Evolutionary conservation across 805 yeast genomes (phyloP).

Genomic region (Metschnikowia noctiluminum): DNA sequence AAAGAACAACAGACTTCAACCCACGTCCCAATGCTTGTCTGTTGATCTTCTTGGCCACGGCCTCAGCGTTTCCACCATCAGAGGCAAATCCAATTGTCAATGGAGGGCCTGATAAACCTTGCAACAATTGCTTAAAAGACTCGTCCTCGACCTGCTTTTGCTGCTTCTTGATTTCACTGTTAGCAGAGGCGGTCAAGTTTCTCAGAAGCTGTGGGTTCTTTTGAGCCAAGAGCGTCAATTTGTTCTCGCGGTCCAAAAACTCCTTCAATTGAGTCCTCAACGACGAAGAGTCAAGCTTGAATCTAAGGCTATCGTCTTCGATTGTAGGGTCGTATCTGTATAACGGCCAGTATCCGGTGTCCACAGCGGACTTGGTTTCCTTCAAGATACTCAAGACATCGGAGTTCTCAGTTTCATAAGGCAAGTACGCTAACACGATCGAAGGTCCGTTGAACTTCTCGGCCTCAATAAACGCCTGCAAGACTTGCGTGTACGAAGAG

Average conservation of each 20-base stretch:
- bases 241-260: conserved; percentile 88
- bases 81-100: conserved; percentile 82
- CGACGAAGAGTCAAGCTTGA: conserved; percentile 81
- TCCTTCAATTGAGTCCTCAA: conserved; percentile 71
- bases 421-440: conserved; percentile 84
- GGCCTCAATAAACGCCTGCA: conserved; percentile 90
- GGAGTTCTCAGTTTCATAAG: conserved; percentile 62
- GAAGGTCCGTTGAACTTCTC: conserved; percentile 87
- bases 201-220: conserved; percentile 75
- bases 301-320: conserved; percentile 50
- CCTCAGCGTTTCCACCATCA: conserved; percentile 87
- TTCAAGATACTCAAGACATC: conserved; percentile 71
- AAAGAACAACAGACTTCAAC: conserved; percentile 57
- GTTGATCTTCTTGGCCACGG: conserved; percentile 72
- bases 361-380: conserved; percentile 87
- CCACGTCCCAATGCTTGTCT: conserved; percentile 81
- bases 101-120: conserved; percentile 91
- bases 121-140: conserved; percentile 73
- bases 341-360: conserved; percentile 94
- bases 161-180: conserved; percentile 50
- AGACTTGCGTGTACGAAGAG: conserved; percentile 87
- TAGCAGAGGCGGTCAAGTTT: conserved; percentile 62
- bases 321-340: conserved; percentile 76
- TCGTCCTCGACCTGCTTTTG: conserved; percentile 69
- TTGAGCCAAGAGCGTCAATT: conserved; percentile 68